Percentiles rank a stretch among this genome's conserved stretches.
Evolutionary conservation across 2,329 filamentous ascomycete genomes (phyloP).

Genomic region (Microsporum audouinii): DNA sequence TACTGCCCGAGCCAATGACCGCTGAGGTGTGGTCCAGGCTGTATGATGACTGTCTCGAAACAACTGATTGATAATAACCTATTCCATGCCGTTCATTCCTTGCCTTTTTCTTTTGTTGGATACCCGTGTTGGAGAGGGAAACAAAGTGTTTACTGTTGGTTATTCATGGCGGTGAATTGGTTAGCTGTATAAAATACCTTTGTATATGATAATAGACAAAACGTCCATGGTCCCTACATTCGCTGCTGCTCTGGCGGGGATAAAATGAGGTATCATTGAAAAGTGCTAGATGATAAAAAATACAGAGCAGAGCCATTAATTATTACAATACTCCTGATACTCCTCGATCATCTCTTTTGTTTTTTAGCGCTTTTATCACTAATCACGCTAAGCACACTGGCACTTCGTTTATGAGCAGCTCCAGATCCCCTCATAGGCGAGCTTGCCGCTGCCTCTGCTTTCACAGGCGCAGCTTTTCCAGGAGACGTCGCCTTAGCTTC

Average conservation of each 20-base stretch:
- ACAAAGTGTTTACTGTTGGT: not conserved
- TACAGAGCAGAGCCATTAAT: not conserved
- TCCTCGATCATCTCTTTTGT: constrained; percentile 28
- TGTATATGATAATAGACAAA: not conserved
- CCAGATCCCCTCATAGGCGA: constrained; percentile 10
- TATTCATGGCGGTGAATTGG: not conserved
- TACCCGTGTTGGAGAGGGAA: not conserved
- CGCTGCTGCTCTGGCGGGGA: not conserved
- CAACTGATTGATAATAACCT: not conserved
- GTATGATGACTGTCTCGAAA: constrained; percentile 11
- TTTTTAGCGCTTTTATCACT: constrained; percentile 51
- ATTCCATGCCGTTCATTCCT: not conserved
- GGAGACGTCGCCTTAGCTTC: not conserved
- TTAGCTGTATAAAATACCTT: not conserved
- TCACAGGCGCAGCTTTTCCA: not conserved
- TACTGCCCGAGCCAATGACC: not conserved
- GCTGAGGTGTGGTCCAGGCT: constrained; percentile 12
- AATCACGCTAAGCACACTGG: constrained; percentile 61
- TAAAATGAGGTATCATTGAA: not conserved
- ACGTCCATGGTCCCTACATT: not conserved
- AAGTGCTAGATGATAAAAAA: not conserved
- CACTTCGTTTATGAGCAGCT: constrained; percentile 60
- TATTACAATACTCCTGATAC: constrained; percentile 11
- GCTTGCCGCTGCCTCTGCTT: not conserved
- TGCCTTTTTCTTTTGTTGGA: not conserved